Base-by-base conservation (phyloP, 2,329 filamentous ascomycete genomes). In the Talaromyces sp. region DNA sequence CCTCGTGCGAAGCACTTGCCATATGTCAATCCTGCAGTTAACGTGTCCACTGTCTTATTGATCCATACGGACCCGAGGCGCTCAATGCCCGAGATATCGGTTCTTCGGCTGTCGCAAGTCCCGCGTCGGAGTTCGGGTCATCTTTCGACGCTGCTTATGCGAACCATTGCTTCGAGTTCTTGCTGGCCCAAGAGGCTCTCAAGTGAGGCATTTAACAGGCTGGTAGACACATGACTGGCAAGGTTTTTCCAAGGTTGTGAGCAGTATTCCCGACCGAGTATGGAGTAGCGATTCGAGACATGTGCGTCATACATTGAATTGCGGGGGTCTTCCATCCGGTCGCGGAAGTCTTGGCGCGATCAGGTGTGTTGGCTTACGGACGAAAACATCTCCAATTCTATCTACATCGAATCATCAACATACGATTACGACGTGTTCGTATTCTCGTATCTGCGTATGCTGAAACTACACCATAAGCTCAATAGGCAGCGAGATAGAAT, bases 251-350 rank as follows among this genome's bases (percentile, higher is more conserved):
- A n/a, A n/a, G n/a, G n/a, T n/a, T 31, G 7, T 36, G 34, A 15
- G 11, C 11, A 36, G 11, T 34, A 34, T 34, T 34, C 31, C 31
- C 10, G 31, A 34, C 31, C 31, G 11, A 19, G 22, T 53, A 53
- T 10, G 6, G 13, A 5, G 22, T 54, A 34, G 17, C 27, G 17
- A 19, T 19, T 34, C 29, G 34, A 13, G 5, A 13, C n/a, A 17
- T 10, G 36, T 59, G 56, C 56, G 56, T 59, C 56, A 59, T 59
- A 59, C 27, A 38, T 40, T 45, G 56, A 59, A 43, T 43, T 59
- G 56, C 56, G 27, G 56, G 34, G 56, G 31, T 11, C 17, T 22
- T 8, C 2, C 13, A 45, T 59, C 36, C 27, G 56, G 19, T 45
- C 38, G 36, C 56, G 56, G 56, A 45, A 43, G 56, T 11, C 56